phyloP scores from a whole-genome alignment of 1,139 yeast species.

The Chernovozyma aurita region DNA sequence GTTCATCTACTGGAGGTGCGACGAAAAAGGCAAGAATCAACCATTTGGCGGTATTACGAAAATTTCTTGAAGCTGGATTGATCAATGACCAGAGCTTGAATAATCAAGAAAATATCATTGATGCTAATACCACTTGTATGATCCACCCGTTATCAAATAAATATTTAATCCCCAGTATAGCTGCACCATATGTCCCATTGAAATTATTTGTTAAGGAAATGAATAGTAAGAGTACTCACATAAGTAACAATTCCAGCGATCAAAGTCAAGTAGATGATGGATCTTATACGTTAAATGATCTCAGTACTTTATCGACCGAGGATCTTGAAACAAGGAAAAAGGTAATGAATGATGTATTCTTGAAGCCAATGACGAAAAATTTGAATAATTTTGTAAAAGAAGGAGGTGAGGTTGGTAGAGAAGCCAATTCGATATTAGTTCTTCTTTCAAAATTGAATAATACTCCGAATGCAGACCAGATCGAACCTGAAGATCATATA shows the following conservation, averaged over 20 bases:
- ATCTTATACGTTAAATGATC: conserved; percentile 23
- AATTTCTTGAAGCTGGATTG: conserved; percentile 40
- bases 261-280: conserved; percentile 20
- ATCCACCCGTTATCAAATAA: conserved; percentile 44
- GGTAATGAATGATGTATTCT: conserved; percentile 51
- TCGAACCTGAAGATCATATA: too few species aligned
- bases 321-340: conserved; percentile 62
- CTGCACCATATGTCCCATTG: conserved; percentile 60
- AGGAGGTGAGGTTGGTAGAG: conserved; percentile 71
- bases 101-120: conserved; percentile 3
- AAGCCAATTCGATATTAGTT: conserved; percentile 38
- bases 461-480: not conserved
- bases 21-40: conserved; percentile 35
- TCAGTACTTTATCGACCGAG: conserved; percentile 39
- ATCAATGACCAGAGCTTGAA: conserved; percentile 13
- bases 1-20: conserved; percentile 35
- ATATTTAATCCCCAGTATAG: conserved; percentile 49
- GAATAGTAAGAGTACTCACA: conserved; percentile 12
- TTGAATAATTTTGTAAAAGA: conserved; percentile 54
- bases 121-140: conserved; percentile 10
- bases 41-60: conserved; percentile 42
- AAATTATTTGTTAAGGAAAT: conserved; percentile 46
- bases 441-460: conserved; percentile 13
- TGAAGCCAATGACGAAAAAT: conserved; percentile 46
- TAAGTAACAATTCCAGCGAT: conserved; percentile 6